Conservation (phyloP, 257 asterid genomes). For the Voacanga thouarsii region DNA sequence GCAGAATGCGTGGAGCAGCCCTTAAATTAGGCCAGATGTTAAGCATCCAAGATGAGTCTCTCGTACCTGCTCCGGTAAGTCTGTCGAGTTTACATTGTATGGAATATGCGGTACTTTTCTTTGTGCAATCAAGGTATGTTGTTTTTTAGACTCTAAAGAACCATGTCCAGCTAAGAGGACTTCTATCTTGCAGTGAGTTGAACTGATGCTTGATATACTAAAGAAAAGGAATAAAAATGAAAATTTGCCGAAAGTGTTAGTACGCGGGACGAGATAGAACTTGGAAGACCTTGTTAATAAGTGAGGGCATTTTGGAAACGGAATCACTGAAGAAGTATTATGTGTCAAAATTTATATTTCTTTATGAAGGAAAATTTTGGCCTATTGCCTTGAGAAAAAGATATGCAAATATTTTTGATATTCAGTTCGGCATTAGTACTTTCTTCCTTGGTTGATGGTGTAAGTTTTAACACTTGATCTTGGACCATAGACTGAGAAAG, state of each 20-base stretch:
- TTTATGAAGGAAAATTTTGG: too few species aligned
- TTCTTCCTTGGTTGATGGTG: too few species aligned
- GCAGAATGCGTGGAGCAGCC: constrained; percentile 99
- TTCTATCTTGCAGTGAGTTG: not conserved
- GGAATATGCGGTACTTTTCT: not conserved
- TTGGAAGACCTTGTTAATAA: not conserved
- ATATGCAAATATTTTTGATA: too few species aligned
- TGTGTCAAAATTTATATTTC: too few species aligned
- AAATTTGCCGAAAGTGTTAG: not conserved
- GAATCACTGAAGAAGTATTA: too few species aligned
- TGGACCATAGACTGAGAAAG: too few species aligned
- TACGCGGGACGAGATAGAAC: not conserved
- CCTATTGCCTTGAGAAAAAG: too few species aligned
- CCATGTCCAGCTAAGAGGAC: not conserved
- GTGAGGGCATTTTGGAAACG: too few species aligned
- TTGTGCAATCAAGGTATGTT: too few species aligned
- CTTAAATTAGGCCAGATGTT: constrained; percentile 96
- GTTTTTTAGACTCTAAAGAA: too few species aligned
- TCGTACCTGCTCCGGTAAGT: constrained; percentile 90
- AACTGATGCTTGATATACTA: not conserved
- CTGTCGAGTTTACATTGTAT: not conserved
- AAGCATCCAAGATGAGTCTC: constrained; percentile 94
- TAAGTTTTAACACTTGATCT: too few species aligned
- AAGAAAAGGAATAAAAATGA: not conserved
- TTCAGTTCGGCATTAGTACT: too few species aligned